Evolutionary conservation across 495 filamentous ascomycete genomes (phyloP), one percentile per base, ranked within the genome.

Genomic region (Lophiotrema nucula): DNA sequence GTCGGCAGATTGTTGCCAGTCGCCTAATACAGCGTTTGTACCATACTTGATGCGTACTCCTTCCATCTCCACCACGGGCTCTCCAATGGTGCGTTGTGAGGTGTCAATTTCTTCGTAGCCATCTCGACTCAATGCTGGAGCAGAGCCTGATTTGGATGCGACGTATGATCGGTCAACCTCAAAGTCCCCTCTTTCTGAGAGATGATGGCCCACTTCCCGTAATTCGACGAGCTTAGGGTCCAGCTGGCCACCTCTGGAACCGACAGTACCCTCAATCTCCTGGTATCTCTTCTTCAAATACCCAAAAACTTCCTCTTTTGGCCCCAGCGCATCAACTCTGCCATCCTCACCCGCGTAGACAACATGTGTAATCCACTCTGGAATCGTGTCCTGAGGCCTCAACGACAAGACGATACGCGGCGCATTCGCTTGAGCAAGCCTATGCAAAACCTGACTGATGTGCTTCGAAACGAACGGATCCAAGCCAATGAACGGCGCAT

Each of bases 401-500:
- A 92, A 77, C 31, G 85, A 86, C 26, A 97, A 69, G 13, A 97
- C 74, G 18, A 97, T 72, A 28, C 88, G 80, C 4, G 90, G 88
- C 16, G 79, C 78, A 46, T 73, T 78, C 47, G 79, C 79, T 54
- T 79, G 72, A 2, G 87, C 87, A 18, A 97, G 64, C 0, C 74
- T 69, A 58, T 81, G 72, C 6, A 97, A 78, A 35, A 97, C 74
- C 2, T 74, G 73, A 19, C 88, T 92, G 63, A 97, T 70, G 11
- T 79, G 79, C 26, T 75, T 74, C 10, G 86, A 77, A 2, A 90
- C 91, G 19, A 83, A 81, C 21, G 93, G 93, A 68, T 98, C 93
- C 28, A 98, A 76, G 8, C 93, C 93, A 89, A 98, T 96, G 69
- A 98, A 97, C 13, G 93, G 91, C 66, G 96, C 93, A 73, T 98